Evolutionary conservation across 768 basidiomycete species (phyloP).

Genomic region (Epithele typhae): DNA sequence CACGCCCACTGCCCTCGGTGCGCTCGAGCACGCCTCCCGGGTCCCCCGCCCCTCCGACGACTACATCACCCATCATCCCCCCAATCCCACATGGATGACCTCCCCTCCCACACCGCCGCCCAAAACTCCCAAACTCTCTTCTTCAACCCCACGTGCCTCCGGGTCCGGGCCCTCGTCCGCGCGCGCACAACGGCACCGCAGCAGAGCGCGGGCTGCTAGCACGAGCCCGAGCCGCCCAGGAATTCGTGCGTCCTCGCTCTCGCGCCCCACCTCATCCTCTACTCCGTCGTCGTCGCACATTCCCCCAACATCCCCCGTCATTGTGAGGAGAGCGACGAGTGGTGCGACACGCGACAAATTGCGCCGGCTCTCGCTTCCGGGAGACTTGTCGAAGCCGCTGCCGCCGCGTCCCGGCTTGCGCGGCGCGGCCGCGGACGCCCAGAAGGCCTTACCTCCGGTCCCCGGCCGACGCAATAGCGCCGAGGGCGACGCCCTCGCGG

Average conservation of each 20-base stretch:
- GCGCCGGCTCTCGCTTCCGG: conserved; percentile 12
- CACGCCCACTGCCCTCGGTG: conserved; percentile 1
- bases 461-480: conserved; percentile 1
- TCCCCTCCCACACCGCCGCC: conserved; percentile 56
- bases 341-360: no score
- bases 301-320: conserved; percentile 37
- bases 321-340: neutral
- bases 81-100: conserved; percentile 52
- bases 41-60: neutral
- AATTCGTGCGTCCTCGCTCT: conserved; percentile 26
- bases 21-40: conserved; percentile 4
- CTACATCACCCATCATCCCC: conserved; percentile 12
- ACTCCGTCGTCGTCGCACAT: conserved; percentile 28
- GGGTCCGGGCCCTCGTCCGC: neutral
- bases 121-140: conserved; percentile 21
- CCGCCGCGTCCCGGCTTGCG: conserved; percentile 2
- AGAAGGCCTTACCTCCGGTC: conserved; percentile 6
- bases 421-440: conserved; percentile 2
- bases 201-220: conserved; percentile 1
- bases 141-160: conserved; percentile 30
- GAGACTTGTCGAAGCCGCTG: conserved; percentile 14
- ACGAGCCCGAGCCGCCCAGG: conserved; percentile 23
- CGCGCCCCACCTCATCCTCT: conserved; percentile 28
- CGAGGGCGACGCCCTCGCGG: conserved; percentile 1
- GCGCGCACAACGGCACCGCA: conserved; percentile 7